Evolutionary conservation across 1,284 basidiomycete species (phyloP), one percentile per base, ranked within the genome.

Genomic region (Pseudozyma flocculosa): DNA sequence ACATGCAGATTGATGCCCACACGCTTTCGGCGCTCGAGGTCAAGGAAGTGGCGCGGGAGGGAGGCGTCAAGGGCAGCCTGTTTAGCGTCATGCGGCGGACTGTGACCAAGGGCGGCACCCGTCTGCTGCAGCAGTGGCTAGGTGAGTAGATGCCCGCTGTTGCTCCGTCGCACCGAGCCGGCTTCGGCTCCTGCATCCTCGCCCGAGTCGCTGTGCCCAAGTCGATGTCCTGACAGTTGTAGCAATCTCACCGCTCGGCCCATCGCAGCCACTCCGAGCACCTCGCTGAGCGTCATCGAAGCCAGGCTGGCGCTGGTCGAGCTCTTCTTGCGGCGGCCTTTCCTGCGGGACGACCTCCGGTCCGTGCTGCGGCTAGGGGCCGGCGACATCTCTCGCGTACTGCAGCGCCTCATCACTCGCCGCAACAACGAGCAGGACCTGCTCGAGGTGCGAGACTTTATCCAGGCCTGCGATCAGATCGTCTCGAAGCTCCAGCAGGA

Each of bases 381-480:
- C 14, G 75, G 75, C 4, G 75, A 77, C 43, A 62, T 73, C 13
- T 51, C 52, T 7, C 59, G 75, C 4, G 64, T 69, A n/a, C 39
- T 77, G 30, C 75, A 76, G 43, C 65, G 71, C 22, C 50, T 77
- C 17, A 48, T 58, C 7, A 60, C 71, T 24, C 41, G 61, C 14
- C 44, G 75, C 17, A 68, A 67, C 37, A 70, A 76, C 41, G 73
- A 70, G 43, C 72, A 77, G 50, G 75, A 77, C 48, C 47, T 77
- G 34, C 49, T 77, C 9, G 72, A 74, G 48, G 53, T 77, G 5
- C 45, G 73, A 8, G 73, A 77, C 50, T 72, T 72, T 29, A 61
- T 75, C 30, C 49, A 40, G 2, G 48, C 69, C 2, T 57, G 54
- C 40, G 46, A 61, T 4, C 19, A 29, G 19, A 46, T 73, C 3